Conservation (phyloP, 2,329 filamentous ascomycete genomes). For the Colletotrichum scovillei region DNA sequence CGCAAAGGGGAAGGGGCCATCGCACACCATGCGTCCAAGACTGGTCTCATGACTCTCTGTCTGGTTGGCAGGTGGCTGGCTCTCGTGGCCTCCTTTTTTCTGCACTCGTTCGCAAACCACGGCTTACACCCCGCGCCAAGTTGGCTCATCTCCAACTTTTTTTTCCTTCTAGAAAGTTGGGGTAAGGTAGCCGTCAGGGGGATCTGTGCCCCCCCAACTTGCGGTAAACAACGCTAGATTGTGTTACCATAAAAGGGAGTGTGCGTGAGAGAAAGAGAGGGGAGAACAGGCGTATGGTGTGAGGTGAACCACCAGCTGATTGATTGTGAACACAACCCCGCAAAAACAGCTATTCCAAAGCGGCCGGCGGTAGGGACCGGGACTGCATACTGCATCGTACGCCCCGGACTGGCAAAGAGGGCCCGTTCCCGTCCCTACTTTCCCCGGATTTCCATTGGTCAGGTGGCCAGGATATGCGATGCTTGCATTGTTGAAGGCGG, state of each 20-base stretch:
- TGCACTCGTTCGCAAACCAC: not conserved
- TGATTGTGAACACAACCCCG: not conserved
- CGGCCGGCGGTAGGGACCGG: not conserved
- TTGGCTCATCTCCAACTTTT: not conserved
- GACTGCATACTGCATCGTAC: not conserved
- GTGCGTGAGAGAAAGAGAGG: not conserved
- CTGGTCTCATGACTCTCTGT: slow-evolving; percentile 29
- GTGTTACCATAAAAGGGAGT: not conserved
- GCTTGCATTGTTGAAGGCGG: not conserved
- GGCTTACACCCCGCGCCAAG: slow-evolving; percentile 17
- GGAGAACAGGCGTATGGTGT: not conserved
- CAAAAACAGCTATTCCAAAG: not conserved
- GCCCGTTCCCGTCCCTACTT: not conserved
- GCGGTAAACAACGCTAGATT: not conserved
- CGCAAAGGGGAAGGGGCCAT: slow-evolving; percentile 7
- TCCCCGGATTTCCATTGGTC: slow-evolving; percentile 17
- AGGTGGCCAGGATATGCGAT: not conserved
- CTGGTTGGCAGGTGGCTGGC: slow-evolving; percentile 31
- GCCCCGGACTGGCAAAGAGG: not conserved
- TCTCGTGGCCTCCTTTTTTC: slow-evolving; percentile 25
- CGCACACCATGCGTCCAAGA: slow-evolving; percentile 26
- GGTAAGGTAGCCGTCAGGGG: not conserved
- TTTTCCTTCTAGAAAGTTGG: not conserved
- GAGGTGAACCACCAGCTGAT: not conserved
- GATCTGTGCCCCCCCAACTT: too few species aligned